Base-by-base conservation (phyloP, 768 basidiomycete species). In the Auricularia heimuer region DNA sequence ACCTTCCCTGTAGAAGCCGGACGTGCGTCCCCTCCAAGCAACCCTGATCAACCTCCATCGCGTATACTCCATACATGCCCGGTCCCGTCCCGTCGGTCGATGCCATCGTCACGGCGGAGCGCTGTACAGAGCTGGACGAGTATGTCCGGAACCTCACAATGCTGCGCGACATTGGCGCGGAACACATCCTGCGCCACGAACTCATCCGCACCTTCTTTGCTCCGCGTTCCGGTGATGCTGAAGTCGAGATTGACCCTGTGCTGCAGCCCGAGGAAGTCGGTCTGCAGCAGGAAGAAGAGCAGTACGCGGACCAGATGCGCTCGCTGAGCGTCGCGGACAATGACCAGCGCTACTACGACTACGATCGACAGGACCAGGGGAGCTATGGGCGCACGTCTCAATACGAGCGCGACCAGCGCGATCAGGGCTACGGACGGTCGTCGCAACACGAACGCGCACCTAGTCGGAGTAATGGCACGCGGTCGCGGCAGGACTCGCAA, bases 51-150 rank as follows among this genome's bases (percentile, higher is more conserved):
- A 84, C 67, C 62, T 6, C 65, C 67, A 18, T 80, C 81, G 8
- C 83, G 97, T 42, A 89, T 96, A 62, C 78, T 99, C 34, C 97
- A 1, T 98, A 86, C 76, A 99, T 99, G 97, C 97, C 97, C 2
- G 97, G 97, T 2, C 97, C 95, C 4, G 85, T 90, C 6, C 81
- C 89, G 33, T 78, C 86, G 21, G 93, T 98, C 39, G 88, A 94
- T 76, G 89, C 92, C 68, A 80, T 82, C 47, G 80, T 98, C 68
- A 96, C 94, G 34, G 85, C 88, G 16, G 83, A 85, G 39, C 81
- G 97, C 63, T 83, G 88, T 66, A 80, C 79, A 21, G 97, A 98
- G 71, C 81, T 99, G 35, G 90, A 97, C 70, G 87, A 89, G 36
- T 99, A 99, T 75, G 81, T 98, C 44, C 83, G 83, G 70, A 84